Conservation (phyloP, 441 rosid species). For the Iberis amara region DNA sequence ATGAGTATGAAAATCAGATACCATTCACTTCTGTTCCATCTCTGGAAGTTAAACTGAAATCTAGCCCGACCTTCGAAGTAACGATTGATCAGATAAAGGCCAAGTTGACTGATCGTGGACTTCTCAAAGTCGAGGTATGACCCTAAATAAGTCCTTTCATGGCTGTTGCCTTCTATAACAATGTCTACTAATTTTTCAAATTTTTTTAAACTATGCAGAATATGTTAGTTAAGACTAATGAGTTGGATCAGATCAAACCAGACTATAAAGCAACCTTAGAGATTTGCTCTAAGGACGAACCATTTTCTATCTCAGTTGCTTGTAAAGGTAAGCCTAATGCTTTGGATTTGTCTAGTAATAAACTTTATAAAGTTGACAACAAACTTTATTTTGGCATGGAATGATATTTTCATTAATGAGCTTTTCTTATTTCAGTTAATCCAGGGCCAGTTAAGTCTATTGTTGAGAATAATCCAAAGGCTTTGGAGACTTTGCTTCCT, state of each 20-base stretch:
- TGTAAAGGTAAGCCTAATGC: constrained; percentile 45
- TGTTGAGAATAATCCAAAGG: constrained; percentile 24
- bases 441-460: constrained; percentile 43
- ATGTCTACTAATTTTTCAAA: neutral
- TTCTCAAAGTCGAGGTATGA: constrained; percentile 43
- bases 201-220: constrained; percentile 32
- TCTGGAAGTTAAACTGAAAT: constrained; percentile 33
- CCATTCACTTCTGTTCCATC: constrained; percentile 38
- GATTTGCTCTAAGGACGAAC: constrained; percentile 34
- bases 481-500: constrained; percentile 37
- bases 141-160: neutral
- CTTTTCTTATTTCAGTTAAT: constrained; percentile 36
- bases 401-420: too few relatives aligned
- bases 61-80: neutral
- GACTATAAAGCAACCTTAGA: constrained; percentile 40
- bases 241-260: constrained; percentile 47
- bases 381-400: too few relatives aligned
- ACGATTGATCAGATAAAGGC: constrained; percentile 30
- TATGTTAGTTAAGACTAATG: constrained; percentile 35
- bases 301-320: constrained; percentile 37
- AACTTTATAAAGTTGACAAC: neutral
- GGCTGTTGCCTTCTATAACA: neutral
- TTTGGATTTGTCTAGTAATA: neutral
- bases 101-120: constrained; percentile 29
- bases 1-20: constrained; percentile 43